phyloP scores from a whole-genome alignment of 495 filamentous ascomycete species.

The Xylaria scruposa region DNA sequence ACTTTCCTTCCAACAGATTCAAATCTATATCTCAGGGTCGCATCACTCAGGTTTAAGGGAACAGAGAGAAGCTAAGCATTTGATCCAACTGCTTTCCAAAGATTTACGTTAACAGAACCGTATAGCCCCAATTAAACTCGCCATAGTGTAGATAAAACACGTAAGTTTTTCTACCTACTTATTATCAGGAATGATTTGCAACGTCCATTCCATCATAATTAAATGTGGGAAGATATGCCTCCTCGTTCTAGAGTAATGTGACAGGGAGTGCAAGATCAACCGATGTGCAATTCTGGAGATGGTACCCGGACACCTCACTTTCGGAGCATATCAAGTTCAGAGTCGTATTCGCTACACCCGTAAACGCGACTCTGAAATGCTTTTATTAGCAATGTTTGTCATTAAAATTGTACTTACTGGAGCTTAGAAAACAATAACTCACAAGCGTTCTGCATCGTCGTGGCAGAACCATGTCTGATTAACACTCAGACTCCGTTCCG shows the following conservation, averaged over 20 bases:
- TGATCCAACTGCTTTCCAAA: background rate
- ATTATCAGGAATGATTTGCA: background rate
- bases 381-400: background rate
- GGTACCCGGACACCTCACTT: conserved; percentile 35
- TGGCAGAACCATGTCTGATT: conserved; percentile 41
- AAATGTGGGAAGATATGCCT: background rate
- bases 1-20: background rate
- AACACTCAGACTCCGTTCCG: conserved; percentile 18
- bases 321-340: conserved; percentile 29
- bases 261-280: conserved; percentile 28
- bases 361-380: conserved; percentile 33
- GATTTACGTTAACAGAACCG: background rate
- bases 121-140: background rate
- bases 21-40: background rate
- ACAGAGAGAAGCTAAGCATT: too few relatives aligned
- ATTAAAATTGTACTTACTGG: too few relatives aligned
- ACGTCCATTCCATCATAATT: background rate
- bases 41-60: background rate
- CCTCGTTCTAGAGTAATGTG: conserved; percentile 21
- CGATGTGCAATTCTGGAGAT: conserved; percentile 36
- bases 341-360: conserved; percentile 32
- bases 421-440: conserved; percentile 17
- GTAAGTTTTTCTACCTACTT: background rate
- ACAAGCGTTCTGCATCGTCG: conserved; percentile 31
- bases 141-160: background rate